phyloP scores from a whole-genome alignment of 1,139 yeast genomes.

The Magnusiomyces clavatus region DNA sequence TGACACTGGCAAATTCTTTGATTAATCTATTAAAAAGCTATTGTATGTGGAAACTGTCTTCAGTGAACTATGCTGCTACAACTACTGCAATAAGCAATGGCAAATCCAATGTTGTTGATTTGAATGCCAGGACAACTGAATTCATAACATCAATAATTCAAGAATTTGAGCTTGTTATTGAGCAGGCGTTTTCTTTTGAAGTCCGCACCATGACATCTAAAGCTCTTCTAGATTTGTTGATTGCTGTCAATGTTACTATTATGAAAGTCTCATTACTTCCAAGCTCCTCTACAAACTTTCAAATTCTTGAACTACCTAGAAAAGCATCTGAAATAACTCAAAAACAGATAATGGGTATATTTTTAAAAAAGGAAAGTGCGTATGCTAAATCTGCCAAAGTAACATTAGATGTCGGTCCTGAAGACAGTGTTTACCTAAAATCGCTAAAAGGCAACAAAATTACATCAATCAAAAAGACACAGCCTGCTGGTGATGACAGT shows the following conservation, averaged over 20 bases:
- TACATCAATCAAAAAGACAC: background rate
- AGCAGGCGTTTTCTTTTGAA: conserved; percentile 9
- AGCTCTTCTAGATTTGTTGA: conserved; percentile 10
- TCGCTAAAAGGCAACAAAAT: background rate
- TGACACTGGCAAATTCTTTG: conserved; percentile 10
- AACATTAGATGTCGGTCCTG: conserved; percentile 14
- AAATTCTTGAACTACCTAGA: conserved; percentile 12
- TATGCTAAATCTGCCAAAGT: conserved; percentile 15
- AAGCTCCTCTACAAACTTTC: background rate
- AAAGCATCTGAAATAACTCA: conserved; percentile 11
- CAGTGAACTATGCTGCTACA: conserved; percentile 11
- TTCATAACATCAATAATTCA: conserved; percentile 10
- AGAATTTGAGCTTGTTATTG: conserved; percentile 11
- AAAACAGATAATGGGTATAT: conserved; percentile 18
- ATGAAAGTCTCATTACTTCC: conserved; percentile 17
- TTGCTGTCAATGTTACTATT: conserved; percentile 14
- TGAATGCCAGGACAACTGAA: conserved; percentile 7
- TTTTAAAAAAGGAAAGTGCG: conserved; percentile 18
- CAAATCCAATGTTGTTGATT: conserved; percentile 2
- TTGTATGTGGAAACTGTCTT: conserved; percentile 20
- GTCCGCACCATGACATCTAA: conserved; percentile 13
- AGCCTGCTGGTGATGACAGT: background rate
- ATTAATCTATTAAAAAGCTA: conserved; percentile 19
- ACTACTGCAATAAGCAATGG: conserved; percentile 3
- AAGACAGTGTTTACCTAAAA: conserved; percentile 5